These are phyloP conservation scores for Chrysosporium keratinophilum DNA, from an alignment of 2,329 filamentous ascomycete genomes.

Conservation along the genomic window DNA sequence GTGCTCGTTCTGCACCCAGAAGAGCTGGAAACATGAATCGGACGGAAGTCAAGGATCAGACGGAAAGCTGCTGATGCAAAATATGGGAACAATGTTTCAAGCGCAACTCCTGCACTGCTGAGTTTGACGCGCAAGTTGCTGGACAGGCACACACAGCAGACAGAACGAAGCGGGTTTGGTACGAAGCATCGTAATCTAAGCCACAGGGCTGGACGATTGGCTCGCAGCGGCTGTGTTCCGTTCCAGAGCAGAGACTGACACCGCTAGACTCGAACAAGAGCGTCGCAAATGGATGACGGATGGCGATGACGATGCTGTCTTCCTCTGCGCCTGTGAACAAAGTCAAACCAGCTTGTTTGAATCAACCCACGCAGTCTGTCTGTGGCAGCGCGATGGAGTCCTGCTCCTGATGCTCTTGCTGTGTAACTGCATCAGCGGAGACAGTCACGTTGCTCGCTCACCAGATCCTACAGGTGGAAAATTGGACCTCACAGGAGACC, in stretches of 20 bases:
- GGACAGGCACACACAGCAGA: not conserved
- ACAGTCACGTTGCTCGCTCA: slow-evolving; percentile 7
- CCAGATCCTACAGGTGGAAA: slow-evolving; percentile 7
- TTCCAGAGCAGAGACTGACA: not conserved
- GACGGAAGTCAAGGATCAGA: not conserved
- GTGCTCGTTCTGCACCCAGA: no score
- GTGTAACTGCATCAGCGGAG: not conserved
- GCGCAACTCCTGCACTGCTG: not conserved
- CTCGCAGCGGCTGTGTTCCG: not conserved
- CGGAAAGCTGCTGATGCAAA: not conserved
- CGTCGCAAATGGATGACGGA: no score
- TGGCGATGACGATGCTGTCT: no score
- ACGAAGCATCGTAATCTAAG: slow-evolving; percentile 2
- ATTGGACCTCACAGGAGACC: not conserved
- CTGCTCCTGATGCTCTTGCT: not conserved
- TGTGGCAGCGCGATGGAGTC: no score
- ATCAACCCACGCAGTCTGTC: no score
- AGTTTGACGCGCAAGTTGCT: no score
- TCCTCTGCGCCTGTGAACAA: no score
- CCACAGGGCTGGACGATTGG: slow-evolving; percentile 1
- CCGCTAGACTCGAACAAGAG: no score
- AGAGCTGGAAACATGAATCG: no score
- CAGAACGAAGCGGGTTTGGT: not conserved
- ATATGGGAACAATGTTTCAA: not conserved
- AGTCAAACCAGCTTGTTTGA: no score